These are phyloP conservation scores for Peronosclerospora sorghi DNA, from an alignment of 352 stramenopile genomes.

Conservation along the genomic window DNA sequence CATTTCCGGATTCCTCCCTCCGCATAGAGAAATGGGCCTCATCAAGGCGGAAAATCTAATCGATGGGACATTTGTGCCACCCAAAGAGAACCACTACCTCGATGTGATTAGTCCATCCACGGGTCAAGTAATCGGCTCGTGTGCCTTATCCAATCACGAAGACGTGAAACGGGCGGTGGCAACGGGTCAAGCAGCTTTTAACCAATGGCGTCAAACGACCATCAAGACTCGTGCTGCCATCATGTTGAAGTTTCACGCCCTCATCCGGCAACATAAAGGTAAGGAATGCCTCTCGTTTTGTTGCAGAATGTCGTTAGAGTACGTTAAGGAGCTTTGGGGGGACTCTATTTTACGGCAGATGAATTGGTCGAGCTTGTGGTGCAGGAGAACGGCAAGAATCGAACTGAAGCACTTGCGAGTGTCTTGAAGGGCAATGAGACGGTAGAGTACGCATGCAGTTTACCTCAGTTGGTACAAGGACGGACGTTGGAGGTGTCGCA, in stretches of 20 bases:
- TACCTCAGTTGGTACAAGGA: constrained; percentile 89
- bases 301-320: background rate
- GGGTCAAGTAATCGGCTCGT: constrained; percentile 59
- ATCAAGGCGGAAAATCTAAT: constrained; percentile 57
- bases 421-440: constrained; percentile 97
- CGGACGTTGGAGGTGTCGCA: constrained; percentile 76
- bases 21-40: too few species aligned
- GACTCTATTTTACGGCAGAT: constrained; percentile 15
- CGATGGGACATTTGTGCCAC: constrained; percentile 43
- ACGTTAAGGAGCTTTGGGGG: background rate
- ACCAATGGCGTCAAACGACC: constrained; percentile 84
- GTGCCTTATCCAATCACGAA: constrained; percentile 58
- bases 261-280: constrained; percentile 85
- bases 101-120: constrained; percentile 59
- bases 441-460: constrained; percentile 92
- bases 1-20: too few species aligned
- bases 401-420: constrained; percentile 92
- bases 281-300: background rate
- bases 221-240: constrained; percentile 91
- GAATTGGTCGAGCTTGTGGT: constrained; percentile 92
- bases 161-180: constrained; percentile 86
- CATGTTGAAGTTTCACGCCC: constrained; percentile 94
- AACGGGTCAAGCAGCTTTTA: constrained; percentile 75
- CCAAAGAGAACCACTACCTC: constrained; percentile 29
- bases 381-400: constrained; percentile 95